A percentile compares a stretch with the other conserved stretches of the same genome.
These are phyloP conservation scores for Phytopythium mirpurense DNA, from an alignment of 352 stramenopile genomes.

Conservation along the genomic window DNA sequence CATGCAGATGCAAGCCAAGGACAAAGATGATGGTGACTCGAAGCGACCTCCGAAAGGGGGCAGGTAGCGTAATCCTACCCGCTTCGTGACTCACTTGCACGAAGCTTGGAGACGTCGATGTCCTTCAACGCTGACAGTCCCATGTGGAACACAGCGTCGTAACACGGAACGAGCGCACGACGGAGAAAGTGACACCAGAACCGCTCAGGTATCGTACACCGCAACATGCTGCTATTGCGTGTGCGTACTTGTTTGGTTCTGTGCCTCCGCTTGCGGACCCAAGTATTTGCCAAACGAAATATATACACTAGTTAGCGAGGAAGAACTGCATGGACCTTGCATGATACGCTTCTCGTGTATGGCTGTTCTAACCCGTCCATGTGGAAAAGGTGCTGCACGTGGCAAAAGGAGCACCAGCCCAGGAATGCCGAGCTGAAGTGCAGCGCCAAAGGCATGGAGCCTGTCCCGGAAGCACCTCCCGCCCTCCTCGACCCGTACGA, in stretches of 20 bases:
- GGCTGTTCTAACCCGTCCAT: not conserved
- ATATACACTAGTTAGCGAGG: slow-evolving; percentile 10
- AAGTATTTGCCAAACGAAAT: slow-evolving; percentile 5
- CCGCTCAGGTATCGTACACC: slow-evolving; percentile 7
- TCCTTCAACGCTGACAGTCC: slow-evolving; percentile 2
- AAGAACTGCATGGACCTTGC: slow-evolving; percentile 1
- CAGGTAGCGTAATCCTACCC: slow-evolving; percentile 32
- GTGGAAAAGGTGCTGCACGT: not conserved
- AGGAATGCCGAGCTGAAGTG: not conserved
- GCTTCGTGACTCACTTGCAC: slow-evolving; percentile 1
- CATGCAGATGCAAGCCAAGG: slow-evolving; percentile 36
- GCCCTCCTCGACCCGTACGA: slow-evolving; percentile 50
- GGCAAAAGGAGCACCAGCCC: not conserved
- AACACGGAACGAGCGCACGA: slow-evolving; percentile 1
- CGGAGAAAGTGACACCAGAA: slow-evolving; percentile 5
- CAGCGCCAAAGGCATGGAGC: not conserved
- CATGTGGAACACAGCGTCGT: slow-evolving; percentile 7
- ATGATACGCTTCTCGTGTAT: not conserved
- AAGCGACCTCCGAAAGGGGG: slow-evolving; percentile 11
- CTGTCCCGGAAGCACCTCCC: not conserved
- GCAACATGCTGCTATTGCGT: slow-evolving; percentile 1
- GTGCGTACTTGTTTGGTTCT: not conserved
- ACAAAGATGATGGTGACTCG: not conserved
- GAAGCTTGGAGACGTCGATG: not conserved
- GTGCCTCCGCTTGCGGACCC: not conserved